These are phyloP conservation scores for Mortierella sp. DNA, from an alignment of 371 early-diverging fungal species.

Conservation along the genomic window DNA sequence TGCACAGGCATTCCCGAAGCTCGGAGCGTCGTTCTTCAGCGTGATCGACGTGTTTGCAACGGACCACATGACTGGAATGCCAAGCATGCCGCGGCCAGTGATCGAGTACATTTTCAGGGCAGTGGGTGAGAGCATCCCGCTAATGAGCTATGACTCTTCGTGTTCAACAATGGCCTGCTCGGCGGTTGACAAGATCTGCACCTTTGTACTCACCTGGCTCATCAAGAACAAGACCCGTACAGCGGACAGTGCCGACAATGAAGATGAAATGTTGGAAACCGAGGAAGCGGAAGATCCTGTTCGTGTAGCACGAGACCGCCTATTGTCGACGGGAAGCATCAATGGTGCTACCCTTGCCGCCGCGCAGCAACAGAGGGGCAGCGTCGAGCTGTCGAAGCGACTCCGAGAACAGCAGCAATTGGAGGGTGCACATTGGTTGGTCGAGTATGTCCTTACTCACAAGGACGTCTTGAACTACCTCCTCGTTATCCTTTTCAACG, in stretches of 20 bases:
- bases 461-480: constrained; percentile 73
- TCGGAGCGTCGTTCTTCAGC: constrained; percentile 70
- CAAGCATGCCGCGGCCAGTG: constrained; percentile 65
- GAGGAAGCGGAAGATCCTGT: not conserved
- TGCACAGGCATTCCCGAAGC: constrained; percentile 74
- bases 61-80: constrained; percentile 75
- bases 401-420: constrained; percentile 20
- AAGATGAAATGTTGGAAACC: constrained; percentile 31
- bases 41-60: constrained; percentile 74
- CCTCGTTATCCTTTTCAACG: constrained; percentile 75
- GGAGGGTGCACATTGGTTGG: constrained; percentile 64
- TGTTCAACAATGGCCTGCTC: constrained; percentile 80
- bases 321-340: constrained; percentile 2
- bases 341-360: not conserved
- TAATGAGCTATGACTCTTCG: constrained; percentile 62
- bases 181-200: constrained; percentile 78
- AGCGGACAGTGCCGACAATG: constrained; percentile 10
- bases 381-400: constrained; percentile 14
- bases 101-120: constrained; percentile 74
- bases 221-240: constrained; percentile 60
- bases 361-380: constrained; percentile 13
- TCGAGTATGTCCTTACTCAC: constrained; percentile 66
- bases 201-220: constrained; percentile 78
- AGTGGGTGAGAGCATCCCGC: constrained; percentile 68
- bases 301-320: constrained; percentile 1